Evolutionary conservation across 1,284 basidiomycete species (phyloP), one percentile per base, ranked within the genome.

Genomic region (Phlebopus sp.): DNA sequence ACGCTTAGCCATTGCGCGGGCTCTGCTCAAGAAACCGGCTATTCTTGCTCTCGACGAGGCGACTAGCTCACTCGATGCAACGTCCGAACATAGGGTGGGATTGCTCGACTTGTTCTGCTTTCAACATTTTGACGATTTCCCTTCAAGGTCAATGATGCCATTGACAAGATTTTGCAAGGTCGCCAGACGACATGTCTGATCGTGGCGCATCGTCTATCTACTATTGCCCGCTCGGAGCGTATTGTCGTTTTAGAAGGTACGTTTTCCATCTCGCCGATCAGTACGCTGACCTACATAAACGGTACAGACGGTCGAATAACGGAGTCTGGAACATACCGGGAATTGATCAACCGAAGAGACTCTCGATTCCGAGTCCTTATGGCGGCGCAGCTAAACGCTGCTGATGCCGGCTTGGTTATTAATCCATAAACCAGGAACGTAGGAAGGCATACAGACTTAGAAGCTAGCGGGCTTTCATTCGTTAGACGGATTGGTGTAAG

Each of bases 191-290:
- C 92, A 1, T 93, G 92, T 51, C 71, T 97, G 35, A 84, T 96
- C 47, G 91, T 94, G 19, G 93, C 93, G 0, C 93, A 96, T 68
- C 76, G 93, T 47, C 64, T 92, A 41, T 90, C 85, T 17, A 92
- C 88, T 9, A 92, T 92, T 52, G 91, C 86, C 15, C 76, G 86
- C 48, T 91, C 89, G 1, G 90, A 93, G 61, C 75, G 86, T 27
- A 90, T 95, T 42, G 86, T 92, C 7, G 91, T 95, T 14, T 75
- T 97, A 23, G 92, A 96, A 71, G 84, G 84, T 84, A 37, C 31
- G 69, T 57, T 18, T 21, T 18, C 17, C 27, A 43, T 18, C 18
- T n/a, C 39, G 17, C 7, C 40, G 7, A 14, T 40, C 4, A 4
- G 21, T 6, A 21, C n/a, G 19, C n/a, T n/a, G 4, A 19, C 17